Evolutionary conservation across 352 stramenopile species (phyloP).

Genomic region (Phytopythium boreale): DNA sequence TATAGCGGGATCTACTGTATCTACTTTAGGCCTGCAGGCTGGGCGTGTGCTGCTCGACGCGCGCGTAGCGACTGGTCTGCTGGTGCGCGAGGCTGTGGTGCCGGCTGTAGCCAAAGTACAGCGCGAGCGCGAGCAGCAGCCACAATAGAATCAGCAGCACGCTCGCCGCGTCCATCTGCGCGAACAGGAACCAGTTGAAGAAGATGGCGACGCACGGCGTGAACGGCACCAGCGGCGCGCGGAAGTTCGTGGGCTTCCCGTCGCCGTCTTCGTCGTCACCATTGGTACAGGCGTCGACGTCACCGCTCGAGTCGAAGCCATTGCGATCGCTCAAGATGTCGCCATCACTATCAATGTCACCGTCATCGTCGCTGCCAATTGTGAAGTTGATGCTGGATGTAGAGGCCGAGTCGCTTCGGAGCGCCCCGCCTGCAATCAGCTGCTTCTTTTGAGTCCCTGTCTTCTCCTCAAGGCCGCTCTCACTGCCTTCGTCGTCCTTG

Average conservation of each 20-base stretch:
- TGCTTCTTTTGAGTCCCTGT: not conserved
- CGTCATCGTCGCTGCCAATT: slow-evolving; percentile 8
- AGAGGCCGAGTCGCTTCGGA: not conserved
- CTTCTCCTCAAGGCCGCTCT: not conserved
- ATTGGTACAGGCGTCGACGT: slow-evolving; percentile 4
- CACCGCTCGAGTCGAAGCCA: not conserved
- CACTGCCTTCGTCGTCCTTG: not conserved
- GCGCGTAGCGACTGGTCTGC: slow-evolving; percentile 52
- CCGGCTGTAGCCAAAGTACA: slow-evolving; percentile 74
- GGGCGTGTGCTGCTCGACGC: slow-evolving; percentile 28
- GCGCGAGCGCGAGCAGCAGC: slow-evolving; percentile 55
- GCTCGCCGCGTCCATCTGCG: slow-evolving; percentile 68
- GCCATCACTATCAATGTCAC: not conserved
- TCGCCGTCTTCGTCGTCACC: slow-evolving; percentile 29
- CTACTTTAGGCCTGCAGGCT: slow-evolving; percentile 1
- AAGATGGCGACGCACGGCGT: slow-evolving; percentile 80
- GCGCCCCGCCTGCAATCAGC: not conserved
- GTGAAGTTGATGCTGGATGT: not conserved
- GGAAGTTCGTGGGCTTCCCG: slow-evolving; percentile 39
- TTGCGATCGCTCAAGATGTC: not conserved
- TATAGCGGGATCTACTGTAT: not conserved
- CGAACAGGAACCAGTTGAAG: slow-evolving; percentile 88
- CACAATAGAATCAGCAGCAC: slow-evolving; percentile 66
- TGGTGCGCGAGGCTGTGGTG: slow-evolving; percentile 71
- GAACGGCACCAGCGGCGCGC: slow-evolving; percentile 72